Conservation (phyloP, 1,139 yeast species). For the Pichia sorboxylosa region DNA sequence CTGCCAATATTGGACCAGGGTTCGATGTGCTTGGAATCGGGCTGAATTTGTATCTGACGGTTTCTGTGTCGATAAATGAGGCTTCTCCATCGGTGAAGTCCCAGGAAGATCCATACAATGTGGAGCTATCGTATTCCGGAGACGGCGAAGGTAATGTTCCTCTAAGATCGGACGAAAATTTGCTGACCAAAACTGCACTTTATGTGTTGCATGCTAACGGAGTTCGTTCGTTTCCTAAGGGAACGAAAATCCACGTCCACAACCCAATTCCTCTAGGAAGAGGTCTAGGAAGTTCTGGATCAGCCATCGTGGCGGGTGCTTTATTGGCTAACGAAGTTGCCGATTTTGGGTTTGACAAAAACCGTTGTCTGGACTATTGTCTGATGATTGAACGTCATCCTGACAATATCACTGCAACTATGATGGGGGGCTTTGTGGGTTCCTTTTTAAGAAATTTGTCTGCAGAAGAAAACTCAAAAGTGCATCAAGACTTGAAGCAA, state of each 20-base stretch:
- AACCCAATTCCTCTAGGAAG: conserved; percentile 95
- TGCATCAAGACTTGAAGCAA: conserved; percentile 73
- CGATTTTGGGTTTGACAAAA: conserved; percentile 56
- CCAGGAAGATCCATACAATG: conserved; percentile 54
- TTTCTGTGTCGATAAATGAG: conserved; percentile 35
- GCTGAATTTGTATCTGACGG: conserved; percentile 57
- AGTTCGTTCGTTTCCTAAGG: conserved; percentile 62
- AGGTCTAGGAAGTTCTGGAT: conserved; percentile 96
- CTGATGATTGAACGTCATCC: conserved; percentile 97
- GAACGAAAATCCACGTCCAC: conserved; percentile 69
- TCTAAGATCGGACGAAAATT: conserved; percentile 58
- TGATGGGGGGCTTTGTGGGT: conserved; percentile 98
- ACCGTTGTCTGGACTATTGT: conserved; percentile 84
- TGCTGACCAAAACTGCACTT: conserved; percentile 85
- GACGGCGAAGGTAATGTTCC: conserved; percentile 61
- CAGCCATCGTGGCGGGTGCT: conserved; percentile 98
- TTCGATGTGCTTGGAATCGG: conserved; percentile 94
- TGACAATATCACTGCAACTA: conserved; percentile 95
- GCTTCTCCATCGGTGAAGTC: conserved; percentile 38
- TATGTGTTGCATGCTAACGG: conserved; percentile 80
- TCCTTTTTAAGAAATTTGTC: conserved; percentile 76
- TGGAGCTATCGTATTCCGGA: conserved; percentile 51
- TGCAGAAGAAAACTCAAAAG: conserved; percentile 56
- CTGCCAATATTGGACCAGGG: conserved; percentile 97
- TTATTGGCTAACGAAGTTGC: conserved; percentile 82